Base-by-base conservation (phyloP, 257 asterid species). In the Nicotiana noctiflora region DNA sequence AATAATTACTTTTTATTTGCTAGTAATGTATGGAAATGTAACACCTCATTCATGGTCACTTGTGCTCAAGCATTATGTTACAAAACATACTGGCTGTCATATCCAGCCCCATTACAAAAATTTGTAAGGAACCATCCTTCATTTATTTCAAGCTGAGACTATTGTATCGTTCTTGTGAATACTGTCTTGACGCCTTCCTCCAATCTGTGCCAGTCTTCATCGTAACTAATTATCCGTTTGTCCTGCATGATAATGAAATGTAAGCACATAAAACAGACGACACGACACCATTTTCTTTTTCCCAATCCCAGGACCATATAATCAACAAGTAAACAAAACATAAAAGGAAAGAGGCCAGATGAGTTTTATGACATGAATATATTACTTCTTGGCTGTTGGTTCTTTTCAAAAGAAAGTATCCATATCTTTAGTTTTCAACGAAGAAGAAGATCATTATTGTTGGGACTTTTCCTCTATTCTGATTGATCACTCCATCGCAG, bases 131-230 rank as follows among this genome's bases (percentile, higher is more conserved):
- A 19, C 89, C 90, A 27, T 86, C 88, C 79, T 85, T 84, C 86
- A 86, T 81, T 84, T 87, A 40, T 76, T 76, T 87, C 83, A 88
- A 85, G 84, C 92, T 88, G 19, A 88, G 88, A 81, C 56, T 86
- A 56, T 88, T 88, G 68, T 88, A 88, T 65, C 90, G 84, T 79
- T 88, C 92, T 62, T 90, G 78, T 21, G 92, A 88, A 84, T 86
- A 88, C 66, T 88, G 92, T 83, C 92, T 85, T 13, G 90, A 88
- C 18, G 92, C 92, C 84, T 86, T 88, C 84, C 92, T 88, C 90
- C 92, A 88, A 65, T 88, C 92, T 57, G 89, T 88, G 23, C 92
- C 92, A 0, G 92, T 75, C 74, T 85, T 88, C 92, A 88, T 88
- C 92, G 18, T 85, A 88, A 66, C 92, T 88, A 74, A 25, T 25